phyloP scores from a whole-genome alignment of 2,329 filamentous ascomycete genomes.

The Plenodomus biglobosus region DNA sequence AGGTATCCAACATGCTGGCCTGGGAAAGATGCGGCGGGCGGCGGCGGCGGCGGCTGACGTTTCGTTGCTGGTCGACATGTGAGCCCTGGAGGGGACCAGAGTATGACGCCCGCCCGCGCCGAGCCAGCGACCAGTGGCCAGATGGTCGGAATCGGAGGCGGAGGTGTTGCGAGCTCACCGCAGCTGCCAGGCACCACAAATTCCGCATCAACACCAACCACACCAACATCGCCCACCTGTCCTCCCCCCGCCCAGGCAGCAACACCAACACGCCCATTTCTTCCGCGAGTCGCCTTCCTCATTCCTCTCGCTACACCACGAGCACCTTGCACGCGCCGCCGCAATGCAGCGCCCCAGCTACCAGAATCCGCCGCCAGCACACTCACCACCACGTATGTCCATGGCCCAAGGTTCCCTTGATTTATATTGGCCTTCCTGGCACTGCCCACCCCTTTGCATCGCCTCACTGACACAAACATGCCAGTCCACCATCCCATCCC shows the following conservation, averaged over 20 bases:
- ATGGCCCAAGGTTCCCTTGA: no score
- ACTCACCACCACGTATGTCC: slow-evolving; percentile 75
- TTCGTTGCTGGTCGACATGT: slow-evolving; percentile 8
- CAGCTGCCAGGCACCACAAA: background rate
- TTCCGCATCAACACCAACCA: background rate
- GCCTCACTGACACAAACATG: no score
- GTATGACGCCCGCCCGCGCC: background rate
- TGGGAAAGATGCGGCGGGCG: slow-evolving; percentile 3
- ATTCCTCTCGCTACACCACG: slow-evolving; percentile 5
- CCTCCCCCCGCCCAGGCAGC: background rate
- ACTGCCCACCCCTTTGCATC: no score
- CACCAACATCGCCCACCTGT: background rate
- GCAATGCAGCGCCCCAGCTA: slow-evolving; percentile 86
- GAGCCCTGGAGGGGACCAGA: slow-evolving; percentile 10
- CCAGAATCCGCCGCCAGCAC: slow-evolving; percentile 67
- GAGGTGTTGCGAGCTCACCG: background rate
- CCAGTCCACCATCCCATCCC: slow-evolving; percentile 83
- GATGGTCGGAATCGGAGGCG: background rate
- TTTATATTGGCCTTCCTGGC: no score
- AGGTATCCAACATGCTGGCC: slow-evolving; percentile 80
- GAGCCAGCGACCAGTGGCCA: background rate
- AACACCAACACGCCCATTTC: background rate
- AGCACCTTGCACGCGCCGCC: slow-evolving; percentile 10
- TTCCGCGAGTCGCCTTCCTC: background rate
- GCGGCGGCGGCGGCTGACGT: background rate